Evolutionary conservation across 139 green algal genomes (phyloP).

Genomic region (Micractinium sp.): DNA sequence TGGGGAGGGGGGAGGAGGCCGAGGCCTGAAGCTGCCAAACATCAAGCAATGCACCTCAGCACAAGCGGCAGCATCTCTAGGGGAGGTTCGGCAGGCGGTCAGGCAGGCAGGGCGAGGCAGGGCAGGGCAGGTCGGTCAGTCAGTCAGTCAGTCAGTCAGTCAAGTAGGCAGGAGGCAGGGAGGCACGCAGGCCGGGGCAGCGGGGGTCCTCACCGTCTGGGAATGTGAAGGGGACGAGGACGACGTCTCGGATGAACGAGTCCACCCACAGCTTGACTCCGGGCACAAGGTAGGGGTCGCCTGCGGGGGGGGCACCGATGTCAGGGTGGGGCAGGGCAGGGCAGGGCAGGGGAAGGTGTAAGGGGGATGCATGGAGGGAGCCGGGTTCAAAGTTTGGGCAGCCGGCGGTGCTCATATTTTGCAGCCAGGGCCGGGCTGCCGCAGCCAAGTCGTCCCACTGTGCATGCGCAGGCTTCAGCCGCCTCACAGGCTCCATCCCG

Average conservation of each 20-base stretch:
- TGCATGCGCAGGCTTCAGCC: no score
- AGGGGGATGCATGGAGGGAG: no score
- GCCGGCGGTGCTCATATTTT: no score
- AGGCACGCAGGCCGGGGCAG: background rate
- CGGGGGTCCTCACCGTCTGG: conserved; percentile 1
- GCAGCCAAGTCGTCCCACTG: no score
- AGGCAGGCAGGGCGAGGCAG: no score
- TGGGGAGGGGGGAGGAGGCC: background rate
- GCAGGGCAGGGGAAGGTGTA: background rate
- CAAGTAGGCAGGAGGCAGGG: background rate
- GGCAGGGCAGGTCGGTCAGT: no score
- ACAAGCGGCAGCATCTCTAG: background rate
- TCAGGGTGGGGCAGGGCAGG: background rate
- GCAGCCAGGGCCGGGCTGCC: no score
- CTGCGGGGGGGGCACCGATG: background rate
- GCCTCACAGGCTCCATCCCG: no score
- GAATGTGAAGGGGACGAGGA: conserved; percentile 42
- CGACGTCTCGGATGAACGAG: conserved; percentile 31
- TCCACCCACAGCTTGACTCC: conserved; percentile 38
- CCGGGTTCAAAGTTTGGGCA: no score
- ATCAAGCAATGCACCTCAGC: background rate
- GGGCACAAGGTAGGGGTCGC: conserved; percentile 39
- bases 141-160: background rate
- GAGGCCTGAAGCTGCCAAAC: background rate
- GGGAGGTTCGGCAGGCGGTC: no score